Conservation (phyloP, 495 filamentous ascomycete species). For the Amphirosellinia nigrospora region DNA sequence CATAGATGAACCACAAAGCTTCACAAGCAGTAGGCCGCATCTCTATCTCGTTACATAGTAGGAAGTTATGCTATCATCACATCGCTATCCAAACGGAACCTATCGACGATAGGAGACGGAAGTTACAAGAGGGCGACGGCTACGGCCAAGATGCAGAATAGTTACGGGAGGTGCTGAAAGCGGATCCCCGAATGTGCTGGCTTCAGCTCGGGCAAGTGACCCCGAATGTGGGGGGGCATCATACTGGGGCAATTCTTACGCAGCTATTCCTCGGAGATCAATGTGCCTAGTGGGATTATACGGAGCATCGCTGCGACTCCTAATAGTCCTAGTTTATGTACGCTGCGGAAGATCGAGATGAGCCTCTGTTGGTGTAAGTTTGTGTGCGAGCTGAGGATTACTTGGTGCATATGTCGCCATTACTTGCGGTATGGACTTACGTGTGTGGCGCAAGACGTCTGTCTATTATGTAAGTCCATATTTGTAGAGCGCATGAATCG, state of each 20-base stretch:
- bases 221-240: slow-evolving; percentile 31
- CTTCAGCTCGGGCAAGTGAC: slow-evolving; percentile 31
- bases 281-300: slow-evolving; percentile 63
- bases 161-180: slow-evolving; percentile 28
- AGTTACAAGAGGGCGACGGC: slow-evolving; percentile 45
- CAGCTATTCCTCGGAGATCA: slow-evolving; percentile 58
- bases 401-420: slow-evolving; percentile 21
- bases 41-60: slow-evolving; percentile 24
- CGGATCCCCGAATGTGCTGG: slow-evolving; percentile 32
- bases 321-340: slow-evolving; percentile 45
- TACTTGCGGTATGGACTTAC: slow-evolving; percentile 27
- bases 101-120: slow-evolving; percentile 29
- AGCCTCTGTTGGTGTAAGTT: slow-evolving; percentile 61
- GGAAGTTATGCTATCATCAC: slow-evolving; percentile 28
- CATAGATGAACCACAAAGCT: slow-evolving; percentile 34
- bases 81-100: slow-evolving; percentile 31
- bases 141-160: slow-evolving; percentile 49
- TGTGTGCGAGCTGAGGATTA: slow-evolving; percentile 30
- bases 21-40: slow-evolving; percentile 31
- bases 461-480: not conserved
- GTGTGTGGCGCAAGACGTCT: slow-evolving; percentile 28
- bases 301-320: slow-evolving; percentile 34
- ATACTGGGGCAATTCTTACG: slow-evolving; percentile 43
- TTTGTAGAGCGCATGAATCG: not conserved
- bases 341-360: slow-evolving; percentile 63